Evolutionary conservation across 2,329 filamentous ascomycete genomes (phyloP), one percentile per base, ranked within the genome.

Genomic region (Trichophyton rubrum): DNA sequence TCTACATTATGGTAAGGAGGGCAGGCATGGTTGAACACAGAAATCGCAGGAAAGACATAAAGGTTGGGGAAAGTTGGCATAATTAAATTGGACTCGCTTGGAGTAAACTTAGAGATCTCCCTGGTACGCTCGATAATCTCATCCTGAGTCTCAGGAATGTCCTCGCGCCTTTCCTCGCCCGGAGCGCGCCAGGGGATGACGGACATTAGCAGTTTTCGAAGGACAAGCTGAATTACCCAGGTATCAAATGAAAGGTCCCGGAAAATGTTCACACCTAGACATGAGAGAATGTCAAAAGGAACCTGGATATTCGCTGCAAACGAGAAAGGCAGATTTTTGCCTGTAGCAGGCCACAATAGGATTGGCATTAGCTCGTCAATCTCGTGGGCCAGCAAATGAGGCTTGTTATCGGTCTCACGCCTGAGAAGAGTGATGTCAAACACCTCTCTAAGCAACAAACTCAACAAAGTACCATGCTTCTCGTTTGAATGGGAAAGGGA

Each of bases 181-280:
- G 64, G 65, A 11, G 55, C 13, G 45, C 71, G 67, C 69, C 69
- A 73, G 0, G 71, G 69, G 2, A 73, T 62, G 13, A 63, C 69
- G 51, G 70, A 68, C 24, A 68, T 58, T 1, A 72, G 63, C 1
- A 74, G 60, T 59, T 73, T 74, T 20, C 68, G 62, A 15, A 74
- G 56, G 3, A 71, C 66, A 1, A 63, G 65, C 38, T 74, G 72
- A 58, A 73, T 71, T 7, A 69, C 66, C 71, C 72, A 74, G 1
- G 70, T 74, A 60, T 74, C 72, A 56, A 73, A 74, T 4, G 66
- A 63, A 17, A 73, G 63, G 55, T 74, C 70, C 9, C 68, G 65
- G 63, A 73, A 74, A 15, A 74, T 73, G 47, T 74, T 67, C 6
- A 74, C 70, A 1, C 72, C 72, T 13, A 74, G 65, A 11, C 62